These are phyloP conservation scores for Pseudoscleropodium purum DNA, from an alignment of 225 moss, liverwort and hornwort genomes.

Conservation along the genomic window DNA sequence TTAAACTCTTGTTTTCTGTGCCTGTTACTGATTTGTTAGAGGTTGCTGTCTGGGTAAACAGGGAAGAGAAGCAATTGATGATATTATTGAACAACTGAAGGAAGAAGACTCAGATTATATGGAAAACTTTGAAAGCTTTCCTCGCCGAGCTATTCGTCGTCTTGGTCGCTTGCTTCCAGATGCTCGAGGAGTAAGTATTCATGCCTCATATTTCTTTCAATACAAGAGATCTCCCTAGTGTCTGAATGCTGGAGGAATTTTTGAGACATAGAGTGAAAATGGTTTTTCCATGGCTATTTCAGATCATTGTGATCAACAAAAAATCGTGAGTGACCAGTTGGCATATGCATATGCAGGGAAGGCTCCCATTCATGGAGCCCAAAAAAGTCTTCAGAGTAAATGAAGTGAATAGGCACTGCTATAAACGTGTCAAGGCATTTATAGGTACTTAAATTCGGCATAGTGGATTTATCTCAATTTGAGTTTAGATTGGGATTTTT, in stretches of 20 bases:
- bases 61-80: conserved; percentile 37
- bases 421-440: conserved; percentile 28
- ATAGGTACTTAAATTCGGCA: conserved; percentile 12
- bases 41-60: background rate
- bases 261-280: background rate
- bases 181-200: conserved; percentile 22
- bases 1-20: background rate
- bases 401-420: conserved; percentile 27
- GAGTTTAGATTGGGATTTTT: background rate
- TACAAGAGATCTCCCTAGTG: background rate
- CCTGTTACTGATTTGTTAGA: background rate
- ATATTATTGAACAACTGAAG: conserved; percentile 4
- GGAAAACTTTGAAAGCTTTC: conserved; percentile 24
- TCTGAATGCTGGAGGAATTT: background rate
- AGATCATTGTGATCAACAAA: background rate
- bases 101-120: conserved; percentile 11
- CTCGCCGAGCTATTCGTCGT: conserved; percentile 23
- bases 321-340: background rate
- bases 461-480: background rate
- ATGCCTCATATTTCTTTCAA: background rate
- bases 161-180: conserved; percentile 46
- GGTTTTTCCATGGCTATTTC: background rate
- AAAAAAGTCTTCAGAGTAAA: background rate
- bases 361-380: conserved; percentile 42
- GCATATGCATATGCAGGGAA: conserved; percentile 4